Conservation (phyloP, 768 basidiomycete genomes). For the Porpolomopsis calyptriformis region DNA sequence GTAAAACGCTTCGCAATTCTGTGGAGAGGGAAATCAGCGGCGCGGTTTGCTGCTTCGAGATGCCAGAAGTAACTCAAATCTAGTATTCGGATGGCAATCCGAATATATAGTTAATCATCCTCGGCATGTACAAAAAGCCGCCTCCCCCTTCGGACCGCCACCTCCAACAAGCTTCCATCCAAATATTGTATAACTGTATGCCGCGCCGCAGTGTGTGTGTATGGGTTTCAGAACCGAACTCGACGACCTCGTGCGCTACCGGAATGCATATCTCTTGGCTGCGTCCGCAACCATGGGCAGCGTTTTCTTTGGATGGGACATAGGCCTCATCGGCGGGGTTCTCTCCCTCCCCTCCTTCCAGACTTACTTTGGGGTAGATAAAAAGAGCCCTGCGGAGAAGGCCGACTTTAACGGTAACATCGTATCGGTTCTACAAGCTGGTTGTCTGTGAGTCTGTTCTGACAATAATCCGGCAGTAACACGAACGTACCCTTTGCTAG, state of each 20-base stretch:
- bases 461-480: no score
- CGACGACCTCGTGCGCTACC: conserved; percentile 20
- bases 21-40: no score
- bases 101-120: no score
- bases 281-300: conserved; percentile 37
- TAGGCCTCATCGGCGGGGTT: conserved; percentile 40
- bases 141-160: no score
- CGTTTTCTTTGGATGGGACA: conserved; percentile 42
- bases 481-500: no score
- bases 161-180: no score
- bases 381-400: conserved; percentile 23
- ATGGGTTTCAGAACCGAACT: conserved; percentile 21
- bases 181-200: no score
- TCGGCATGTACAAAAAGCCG: no score
- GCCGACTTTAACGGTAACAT: conserved; percentile 40
- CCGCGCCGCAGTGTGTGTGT: background rate
- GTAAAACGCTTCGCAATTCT: no score
- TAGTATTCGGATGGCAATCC: no score
- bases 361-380: conserved; percentile 36
- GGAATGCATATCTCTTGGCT: conserved; percentile 37
- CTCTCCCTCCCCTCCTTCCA: conserved; percentile 37
- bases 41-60: no score
- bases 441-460: conserved; percentile 37
- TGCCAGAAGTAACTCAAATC: no score
- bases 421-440: conserved; percentile 40